phyloP scores from a whole-genome alignment of 225 moss, liverwort and hornwort genomes.

The Marchantia paleacea region DNA sequence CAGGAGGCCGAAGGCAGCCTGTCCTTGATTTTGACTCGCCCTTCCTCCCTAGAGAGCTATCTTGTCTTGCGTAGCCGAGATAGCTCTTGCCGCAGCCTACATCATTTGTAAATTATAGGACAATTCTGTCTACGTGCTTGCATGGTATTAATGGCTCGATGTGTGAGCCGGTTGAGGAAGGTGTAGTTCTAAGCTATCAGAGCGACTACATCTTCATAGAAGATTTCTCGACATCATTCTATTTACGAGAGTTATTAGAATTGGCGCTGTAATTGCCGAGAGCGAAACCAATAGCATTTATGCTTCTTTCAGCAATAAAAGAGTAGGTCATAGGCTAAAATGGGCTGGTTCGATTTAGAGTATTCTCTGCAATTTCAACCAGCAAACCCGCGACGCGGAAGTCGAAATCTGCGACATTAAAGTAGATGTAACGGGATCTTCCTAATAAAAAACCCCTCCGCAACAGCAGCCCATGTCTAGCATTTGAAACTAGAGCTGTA shows the following conservation, averaged over 20 bases:
- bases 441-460: not conserved
- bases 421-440: not conserved
- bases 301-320: conserved; percentile 16
- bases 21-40: conserved; percentile 38
- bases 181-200: conserved; percentile 18
- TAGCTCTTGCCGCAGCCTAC: conserved; percentile 8
- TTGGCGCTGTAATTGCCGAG: conserved; percentile 21
- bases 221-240: not conserved
- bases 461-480: not conserved
- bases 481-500: not conserved
- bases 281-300: conserved; percentile 15
- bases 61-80: not conserved
- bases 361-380: not conserved
- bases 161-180: conserved; percentile 27
- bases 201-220: conserved; percentile 3
- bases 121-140: not conserved
- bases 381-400: not conserved
- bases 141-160: conserved; percentile 31
- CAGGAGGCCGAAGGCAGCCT: conserved; percentile 36
- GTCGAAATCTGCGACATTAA: not conserved
- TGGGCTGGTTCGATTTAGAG: not conserved
- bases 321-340: not conserved
- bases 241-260: conserved; percentile 2
- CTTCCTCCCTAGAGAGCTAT: not conserved
- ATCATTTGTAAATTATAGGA: conserved; percentile 37